Evolutionary conservation across 345 rosid genomes (phyloP), one percentile per base, ranked within the genome.

Genomic region (Fremontodendron californicum): DNA sequence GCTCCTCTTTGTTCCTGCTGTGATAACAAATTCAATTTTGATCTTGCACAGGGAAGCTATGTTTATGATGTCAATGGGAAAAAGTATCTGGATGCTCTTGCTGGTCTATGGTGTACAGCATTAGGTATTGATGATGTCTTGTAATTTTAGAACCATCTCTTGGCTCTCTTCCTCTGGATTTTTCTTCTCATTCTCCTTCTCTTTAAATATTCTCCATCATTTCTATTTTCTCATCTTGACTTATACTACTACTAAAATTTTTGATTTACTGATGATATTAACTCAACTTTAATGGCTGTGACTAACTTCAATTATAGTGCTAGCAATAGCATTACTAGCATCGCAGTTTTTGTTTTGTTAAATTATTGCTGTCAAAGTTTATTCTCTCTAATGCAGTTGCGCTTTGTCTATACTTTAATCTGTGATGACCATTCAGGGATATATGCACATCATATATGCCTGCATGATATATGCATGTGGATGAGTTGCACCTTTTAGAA

Each of bases 91-190:
- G 99, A 96, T 85, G n/a, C 99, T 82, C 97, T 93, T 10, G 97
- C 97, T 66, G 99, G 98, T 81, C 89, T 96, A 39, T 96, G 99
- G 95, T 92, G 97, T 88, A 96, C 97, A 21, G 95, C 99, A 52
- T 83, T 92, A 80, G 99, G 98, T 96, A 86, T 66, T 71, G 61
- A 33, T 61, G 9, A 58, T 64, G 11, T 45, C 70, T 27, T 68
- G 54, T 25, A 43, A 68, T 68, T 67, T 67, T 29, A 11, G 31
- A 67, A 67, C 15, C n/a, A 43, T 13, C 52, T 67, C 54, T 67
- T 13, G 35, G 51, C 49, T 66, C 68, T 18, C 70, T 37, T 19
- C 29, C 27, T n/a, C 27, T n/a, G 1, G 0, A 1, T 0, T 64
- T 39, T 39, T 39, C 71, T 46, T 75, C 35, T 9, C 2, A 7